Percentiles rank a stretch among this genome's conserved stretches.
Conservation (phyloP, 805 yeast species). For the Candida odintsovae region DNA sequence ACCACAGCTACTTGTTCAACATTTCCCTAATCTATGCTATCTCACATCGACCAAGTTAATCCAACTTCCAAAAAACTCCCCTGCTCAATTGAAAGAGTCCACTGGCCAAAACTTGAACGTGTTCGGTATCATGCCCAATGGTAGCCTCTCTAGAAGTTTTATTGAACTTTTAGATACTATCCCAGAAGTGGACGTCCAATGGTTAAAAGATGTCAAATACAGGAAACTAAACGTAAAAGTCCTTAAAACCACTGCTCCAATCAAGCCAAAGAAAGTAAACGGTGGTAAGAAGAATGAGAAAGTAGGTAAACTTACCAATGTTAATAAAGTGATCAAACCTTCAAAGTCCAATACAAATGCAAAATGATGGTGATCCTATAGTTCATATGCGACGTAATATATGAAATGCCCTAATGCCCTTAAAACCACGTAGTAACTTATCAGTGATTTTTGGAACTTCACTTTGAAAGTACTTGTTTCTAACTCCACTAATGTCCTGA, state of each 20-base stretch:
- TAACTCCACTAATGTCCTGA: background rate
- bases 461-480: background rate
- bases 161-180: slow-evolving; percentile 24
- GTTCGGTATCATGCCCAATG: slow-evolving; percentile 11
- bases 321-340: background rate
- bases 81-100: slow-evolving; percentile 25
- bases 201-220: slow-evolving; percentile 36
- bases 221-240: slow-evolving; percentile 35
- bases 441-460: background rate
- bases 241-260: slow-evolving; percentile 42
- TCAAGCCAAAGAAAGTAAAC: slow-evolving; percentile 21
- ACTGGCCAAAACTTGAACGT: slow-evolving; percentile 31
- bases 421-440: background rate
- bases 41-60: slow-evolving; percentile 45
- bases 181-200: slow-evolving; percentile 36
- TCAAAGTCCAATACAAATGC: background rate
- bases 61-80: slow-evolving; percentile 47
- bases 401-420: background rate
- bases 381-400: background rate
- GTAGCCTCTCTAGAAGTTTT: slow-evolving; percentile 17
- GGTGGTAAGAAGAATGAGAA: background rate
- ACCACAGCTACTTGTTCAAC: slow-evolving; percentile 46
- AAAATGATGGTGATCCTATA: background rate
- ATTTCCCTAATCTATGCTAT: slow-evolving; percentile 50
- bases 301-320: background rate